phyloP scores from a whole-genome alignment of 495 filamentous ascomycete genomes.

The Hypoxylon rickii region DNA sequence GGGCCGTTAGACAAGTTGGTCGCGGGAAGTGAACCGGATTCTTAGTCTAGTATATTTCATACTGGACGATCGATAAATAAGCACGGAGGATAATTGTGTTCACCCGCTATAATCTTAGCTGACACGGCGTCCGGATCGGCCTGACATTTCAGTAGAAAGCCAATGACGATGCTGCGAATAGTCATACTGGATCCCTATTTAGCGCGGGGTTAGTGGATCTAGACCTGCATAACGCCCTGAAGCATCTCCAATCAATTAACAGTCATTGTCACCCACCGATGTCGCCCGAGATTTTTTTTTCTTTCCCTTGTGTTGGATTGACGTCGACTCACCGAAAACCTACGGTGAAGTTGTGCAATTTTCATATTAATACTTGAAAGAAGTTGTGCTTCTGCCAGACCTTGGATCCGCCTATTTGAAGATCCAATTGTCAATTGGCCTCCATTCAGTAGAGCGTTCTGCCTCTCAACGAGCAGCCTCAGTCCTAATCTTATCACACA shows the following conservation, averaged over 20 bases:
- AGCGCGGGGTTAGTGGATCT: slow-evolving; percentile 24
- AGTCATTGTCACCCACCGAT: slow-evolving; percentile 28
- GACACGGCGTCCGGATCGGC: slow-evolving; percentile 5
- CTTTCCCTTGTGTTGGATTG: not conserved
- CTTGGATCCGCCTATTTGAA: slow-evolving; percentile 2
- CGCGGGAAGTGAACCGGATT: no score
- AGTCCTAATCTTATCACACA: not conserved
- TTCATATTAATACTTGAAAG: not conserved
- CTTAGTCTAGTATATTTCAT: no score
- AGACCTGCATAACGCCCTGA: not conserved
- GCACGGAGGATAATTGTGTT: no score
- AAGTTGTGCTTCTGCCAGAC: not conserved
- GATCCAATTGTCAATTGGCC: slow-evolving; percentile 13
- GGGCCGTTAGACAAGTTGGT: no score
- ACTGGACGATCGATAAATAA: no score
- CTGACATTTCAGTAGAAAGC: not conserved
- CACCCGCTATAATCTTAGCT: not conserved
- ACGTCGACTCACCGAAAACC: slow-evolving; percentile 17
- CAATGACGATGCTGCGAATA: slow-evolving; percentile 19
- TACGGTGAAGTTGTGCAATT: slow-evolving; percentile 13
- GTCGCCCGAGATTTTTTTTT: slow-evolving; percentile 25
- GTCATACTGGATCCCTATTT: slow-evolving; percentile 16
- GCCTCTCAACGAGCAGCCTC: slow-evolving; percentile 1
- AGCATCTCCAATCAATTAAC: slow-evolving; percentile 23
- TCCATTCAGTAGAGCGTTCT: slow-evolving; percentile 13